A percentile compares a stretch with the other conserved stretches of the same genome.
Conservation (phyloP, 163 green algal species). For the Chlamydomonas reinhardtii region DNA sequence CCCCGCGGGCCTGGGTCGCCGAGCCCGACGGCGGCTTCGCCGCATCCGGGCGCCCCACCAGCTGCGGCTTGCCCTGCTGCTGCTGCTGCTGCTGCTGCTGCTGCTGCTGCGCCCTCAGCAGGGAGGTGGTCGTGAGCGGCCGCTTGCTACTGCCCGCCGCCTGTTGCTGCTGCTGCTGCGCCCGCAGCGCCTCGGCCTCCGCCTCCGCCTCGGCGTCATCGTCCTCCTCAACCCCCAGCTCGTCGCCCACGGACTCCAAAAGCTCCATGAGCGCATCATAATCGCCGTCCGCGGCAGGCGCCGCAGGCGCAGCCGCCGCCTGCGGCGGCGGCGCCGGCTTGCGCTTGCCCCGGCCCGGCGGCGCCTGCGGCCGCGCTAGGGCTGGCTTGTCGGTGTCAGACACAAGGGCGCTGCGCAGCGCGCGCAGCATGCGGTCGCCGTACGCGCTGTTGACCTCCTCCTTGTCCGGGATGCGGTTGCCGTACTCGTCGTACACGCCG, state of each 20-base stretch:
- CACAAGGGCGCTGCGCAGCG: conserved; percentile 8
- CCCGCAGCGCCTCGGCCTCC: neutral
- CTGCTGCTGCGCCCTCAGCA: neutral
- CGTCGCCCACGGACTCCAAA: conserved; percentile 10
- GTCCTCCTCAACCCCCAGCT: neutral
- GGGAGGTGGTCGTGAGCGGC: conserved; percentile 7
- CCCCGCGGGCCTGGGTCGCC: neutral
- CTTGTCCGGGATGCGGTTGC: conserved; percentile 6
- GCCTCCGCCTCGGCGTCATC: too few relatives aligned
- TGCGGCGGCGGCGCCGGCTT: neutral
- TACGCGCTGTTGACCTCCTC: neutral
- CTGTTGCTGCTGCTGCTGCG: neutral
- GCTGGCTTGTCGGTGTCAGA: neutral
- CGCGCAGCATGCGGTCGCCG: conserved; percentile 1
- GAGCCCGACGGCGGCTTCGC: neutral
- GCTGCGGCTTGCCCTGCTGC: conserved; percentile 8
- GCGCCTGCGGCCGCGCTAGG: conserved; percentile 2
- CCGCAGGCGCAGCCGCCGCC: neutral
- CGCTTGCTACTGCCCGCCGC: neutral
- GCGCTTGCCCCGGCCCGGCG: neutral
- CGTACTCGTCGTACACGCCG: conserved; percentile 34
- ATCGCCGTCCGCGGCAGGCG: neutral
- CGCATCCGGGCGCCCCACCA: neutral
- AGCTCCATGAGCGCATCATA: conserved; percentile 45
- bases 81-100: neutral